These are phyloP conservation scores for Lactuca saligna DNA, from an alignment of 129 eudicot species.

Conservation along the genomic window DNA sequence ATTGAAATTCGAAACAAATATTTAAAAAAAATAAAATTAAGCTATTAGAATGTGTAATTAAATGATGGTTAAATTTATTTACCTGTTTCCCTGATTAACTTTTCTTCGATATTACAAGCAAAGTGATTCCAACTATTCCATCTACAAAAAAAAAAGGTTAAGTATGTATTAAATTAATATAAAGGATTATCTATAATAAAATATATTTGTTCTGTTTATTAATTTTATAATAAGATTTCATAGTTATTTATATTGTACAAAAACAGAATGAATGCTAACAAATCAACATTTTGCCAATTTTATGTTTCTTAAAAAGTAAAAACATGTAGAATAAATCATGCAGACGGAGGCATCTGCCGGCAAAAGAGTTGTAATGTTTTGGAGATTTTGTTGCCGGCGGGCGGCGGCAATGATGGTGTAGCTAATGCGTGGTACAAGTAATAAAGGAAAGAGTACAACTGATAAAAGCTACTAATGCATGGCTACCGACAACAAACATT, in stretches of 20 bases:
- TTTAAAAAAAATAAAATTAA: not conserved
- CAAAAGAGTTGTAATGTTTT: not conserved
- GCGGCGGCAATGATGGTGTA: not conserved
- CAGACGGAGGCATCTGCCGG: conserved; percentile 6
- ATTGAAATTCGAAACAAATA: not conserved
- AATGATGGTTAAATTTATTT: not conserved
- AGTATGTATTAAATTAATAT: too few relatives aligned
- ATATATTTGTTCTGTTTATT: too few relatives aligned
- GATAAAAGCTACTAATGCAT: conserved; percentile 11
- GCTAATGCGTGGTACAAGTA: not conserved
- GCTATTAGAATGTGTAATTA: not conserved
- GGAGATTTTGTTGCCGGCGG: not conserved
- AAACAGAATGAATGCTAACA: not conserved
- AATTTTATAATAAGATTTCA: too few relatives aligned
- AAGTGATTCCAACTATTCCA: conserved; percentile 96
- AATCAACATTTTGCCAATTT: not conserved
- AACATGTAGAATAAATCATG: not conserved
- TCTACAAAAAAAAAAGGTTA: too few relatives aligned
- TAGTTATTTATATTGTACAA: not conserved
- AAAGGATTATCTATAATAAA: too few relatives aligned
- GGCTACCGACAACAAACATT: not conserved
- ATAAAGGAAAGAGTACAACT: conserved; percentile 7
- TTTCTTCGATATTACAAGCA: conserved; percentile 60
- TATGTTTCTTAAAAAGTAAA: conserved; percentile 1
- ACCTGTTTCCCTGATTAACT: conserved; percentile 78